A percentile compares a stretch with the other conserved stretches of the same genome.
Evolutionary conservation across 352 stramenopile species (phyloP).

Genomic region (Globisporangium splendens): DNA sequence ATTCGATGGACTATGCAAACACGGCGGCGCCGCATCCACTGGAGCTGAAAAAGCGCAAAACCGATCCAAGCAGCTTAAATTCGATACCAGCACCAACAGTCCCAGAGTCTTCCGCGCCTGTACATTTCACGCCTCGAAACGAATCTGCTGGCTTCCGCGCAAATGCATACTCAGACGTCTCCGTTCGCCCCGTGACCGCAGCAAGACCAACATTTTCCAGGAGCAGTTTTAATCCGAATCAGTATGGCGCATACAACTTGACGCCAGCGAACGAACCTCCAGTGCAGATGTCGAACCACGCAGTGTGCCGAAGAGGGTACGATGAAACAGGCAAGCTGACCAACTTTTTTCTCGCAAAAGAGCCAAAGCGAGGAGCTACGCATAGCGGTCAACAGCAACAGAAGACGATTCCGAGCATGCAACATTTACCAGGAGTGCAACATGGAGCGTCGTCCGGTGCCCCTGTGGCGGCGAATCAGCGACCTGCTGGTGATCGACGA

Average conservation of each 20-base stretch:
- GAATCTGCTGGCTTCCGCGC: conserved; percentile 40
- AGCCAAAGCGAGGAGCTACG: conserved; percentile 24
- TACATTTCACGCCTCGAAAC: conserved; percentile 23
- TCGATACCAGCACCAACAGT: conserved; percentile 9
- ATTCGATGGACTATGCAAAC: conserved; percentile 18
- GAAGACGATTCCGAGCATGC: conserved; percentile 50
- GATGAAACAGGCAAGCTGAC: conserved; percentile 77
- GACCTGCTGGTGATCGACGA: conserved; percentile 27
- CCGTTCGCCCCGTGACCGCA: conserved; percentile 32
- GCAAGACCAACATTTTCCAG: conserved; percentile 39
- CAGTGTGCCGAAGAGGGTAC: conserved; percentile 58
- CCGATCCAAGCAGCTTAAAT: conserved; percentile 17
- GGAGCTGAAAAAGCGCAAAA: conserved; percentile 63
- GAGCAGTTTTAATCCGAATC: conserved; percentile 63
- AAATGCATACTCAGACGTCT: conserved; percentile 68
- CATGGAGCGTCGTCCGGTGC: conserved; percentile 9
- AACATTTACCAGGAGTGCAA: conserved; percentile 39
- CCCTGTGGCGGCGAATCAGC: conserved; percentile 18
- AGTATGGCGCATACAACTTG: conserved; percentile 65
- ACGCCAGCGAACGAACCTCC: conserved; percentile 37
- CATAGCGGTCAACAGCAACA: conserved; percentile 11
- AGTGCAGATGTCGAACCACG: conserved; percentile 29
- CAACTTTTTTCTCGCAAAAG: conserved; percentile 68
- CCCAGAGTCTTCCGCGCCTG: not conserved
- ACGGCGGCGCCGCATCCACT: conserved; percentile 16